Evolutionary conservation across 1,284 basidiomycete genomes (phyloP).

Genomic region (Marasmius oreades): DNA sequence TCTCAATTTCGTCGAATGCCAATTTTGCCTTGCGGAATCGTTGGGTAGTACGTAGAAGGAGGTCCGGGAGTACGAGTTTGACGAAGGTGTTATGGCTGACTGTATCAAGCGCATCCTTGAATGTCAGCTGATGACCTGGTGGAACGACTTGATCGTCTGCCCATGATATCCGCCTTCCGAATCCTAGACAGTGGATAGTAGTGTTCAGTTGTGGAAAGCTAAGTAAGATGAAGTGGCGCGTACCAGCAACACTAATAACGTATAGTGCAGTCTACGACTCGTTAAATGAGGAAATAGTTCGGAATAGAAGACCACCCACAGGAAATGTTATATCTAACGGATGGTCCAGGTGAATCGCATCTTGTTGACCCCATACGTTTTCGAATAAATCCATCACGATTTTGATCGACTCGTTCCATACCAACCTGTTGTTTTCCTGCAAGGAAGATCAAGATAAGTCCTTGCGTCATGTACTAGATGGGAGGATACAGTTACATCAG

Average conservation of each 20-base stretch:
- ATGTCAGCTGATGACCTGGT: neutral
- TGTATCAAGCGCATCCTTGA: neutral
- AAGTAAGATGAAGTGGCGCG: neutral
- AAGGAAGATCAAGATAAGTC: neutral
- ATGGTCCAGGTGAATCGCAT: neutral
- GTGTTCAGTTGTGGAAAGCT: neutral
- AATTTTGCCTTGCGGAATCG: neutral
- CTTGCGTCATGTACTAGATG: neutral
- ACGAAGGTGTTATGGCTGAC: neutral
- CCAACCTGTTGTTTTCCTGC: neutral
- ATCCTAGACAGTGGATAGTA: neutral
- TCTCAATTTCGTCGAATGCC: neutral
- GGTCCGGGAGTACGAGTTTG: neutral
- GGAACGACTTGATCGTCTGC: neutral
- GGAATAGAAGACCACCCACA: neutral
- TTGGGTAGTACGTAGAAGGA: neutral
- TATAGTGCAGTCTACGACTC: neutral
- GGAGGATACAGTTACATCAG: conserved; percentile 26
- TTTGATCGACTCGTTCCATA: neutral
- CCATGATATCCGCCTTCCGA: neutral
- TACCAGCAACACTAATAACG: neutral
- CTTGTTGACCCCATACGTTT: neutral
- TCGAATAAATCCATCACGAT: neutral
- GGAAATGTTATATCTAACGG: neutral
- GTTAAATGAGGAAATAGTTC: too few relatives aligned